Evolutionary conservation across 2,329 filamentous ascomycete genomes (phyloP).

Genomic region (Diaporthe sp.): DNA sequence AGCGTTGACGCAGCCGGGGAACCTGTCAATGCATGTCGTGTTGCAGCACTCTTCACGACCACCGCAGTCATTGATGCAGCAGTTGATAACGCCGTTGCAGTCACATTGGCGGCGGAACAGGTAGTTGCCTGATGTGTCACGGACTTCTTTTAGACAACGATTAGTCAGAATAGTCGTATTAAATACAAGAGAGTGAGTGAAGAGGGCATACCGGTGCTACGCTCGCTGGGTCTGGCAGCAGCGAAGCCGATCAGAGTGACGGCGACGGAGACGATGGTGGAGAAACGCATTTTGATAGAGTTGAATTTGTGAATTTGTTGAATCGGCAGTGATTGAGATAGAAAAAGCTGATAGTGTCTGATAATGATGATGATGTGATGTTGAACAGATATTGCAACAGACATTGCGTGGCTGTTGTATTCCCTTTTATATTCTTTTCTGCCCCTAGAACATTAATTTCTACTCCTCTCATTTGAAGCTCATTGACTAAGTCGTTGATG

Average conservation of each 20-base stretch:
- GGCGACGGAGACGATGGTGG: conserved; percentile 12
- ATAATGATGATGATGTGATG: neutral
- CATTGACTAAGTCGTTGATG: neutral
- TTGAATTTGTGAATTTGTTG: neutral
- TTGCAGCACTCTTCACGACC: conserved; percentile 16
- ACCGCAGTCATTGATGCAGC: conserved; percentile 19
- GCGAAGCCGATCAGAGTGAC: conserved; percentile 2
- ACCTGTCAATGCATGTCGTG: conserved; percentile 7
- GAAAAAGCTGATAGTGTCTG: neutral
- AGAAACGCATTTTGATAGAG: neutral
- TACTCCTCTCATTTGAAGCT: neutral
- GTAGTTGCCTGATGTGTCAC: neutral
- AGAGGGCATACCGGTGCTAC: neutral
- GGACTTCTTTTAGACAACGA: neutral
- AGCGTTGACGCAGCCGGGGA: neutral
- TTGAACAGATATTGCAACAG: conserved; percentile 1
- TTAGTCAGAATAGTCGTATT: neutral
- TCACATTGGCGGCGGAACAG: conserved; percentile 6
- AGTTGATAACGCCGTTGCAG: conserved; percentile 3
- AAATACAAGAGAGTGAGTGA: neutral
- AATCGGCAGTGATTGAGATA: no score
- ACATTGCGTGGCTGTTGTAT: neutral
- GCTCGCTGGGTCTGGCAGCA: conserved; percentile 8
- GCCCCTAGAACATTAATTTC: no score
- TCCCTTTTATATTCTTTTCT: conserved; percentile 10